Conservation (phyloP, 176 grass and related monocot species). For the Zoysia japonica region DNA sequence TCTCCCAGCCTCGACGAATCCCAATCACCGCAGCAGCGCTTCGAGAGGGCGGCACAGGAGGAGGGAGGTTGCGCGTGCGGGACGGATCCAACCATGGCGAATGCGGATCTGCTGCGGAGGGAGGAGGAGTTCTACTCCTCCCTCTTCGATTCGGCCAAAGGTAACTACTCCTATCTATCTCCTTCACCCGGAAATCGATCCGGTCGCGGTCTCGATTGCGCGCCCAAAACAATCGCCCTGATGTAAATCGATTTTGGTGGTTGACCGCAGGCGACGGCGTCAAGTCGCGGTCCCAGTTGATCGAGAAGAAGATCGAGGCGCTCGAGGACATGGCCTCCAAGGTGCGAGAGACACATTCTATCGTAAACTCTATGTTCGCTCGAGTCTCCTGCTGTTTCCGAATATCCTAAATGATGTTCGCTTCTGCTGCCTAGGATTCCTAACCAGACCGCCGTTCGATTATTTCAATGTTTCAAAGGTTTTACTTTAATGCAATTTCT, state of each 20-base stretch:
- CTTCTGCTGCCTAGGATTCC: not conserved
- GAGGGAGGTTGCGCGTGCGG: not conserved
- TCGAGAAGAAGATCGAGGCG: slow-evolving; percentile 85
- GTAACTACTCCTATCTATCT: slow-evolving; percentile 2
- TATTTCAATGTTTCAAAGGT: not conserved
- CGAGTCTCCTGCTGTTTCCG: not conserved
- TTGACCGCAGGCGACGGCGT: slow-evolving; percentile 44
- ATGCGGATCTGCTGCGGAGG: slow-evolving; percentile 64
- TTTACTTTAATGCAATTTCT: not conserved
- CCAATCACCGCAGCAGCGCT: not conserved
- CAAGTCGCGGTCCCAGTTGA: slow-evolving; percentile 62
- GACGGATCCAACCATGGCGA: slow-evolving; percentile 51
- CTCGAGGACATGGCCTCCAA: slow-evolving; percentile 70
- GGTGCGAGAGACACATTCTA: slow-evolving; percentile 28
- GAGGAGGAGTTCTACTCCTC: slow-evolving; percentile 77
- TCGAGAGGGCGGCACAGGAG: not conserved
- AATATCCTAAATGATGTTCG: not conserved
- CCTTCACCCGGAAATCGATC: not conserved
- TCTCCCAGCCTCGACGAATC: not conserved
- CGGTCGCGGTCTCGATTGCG: not conserved
- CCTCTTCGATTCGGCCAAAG: slow-evolving; percentile 69
- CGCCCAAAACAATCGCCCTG: too few species aligned
- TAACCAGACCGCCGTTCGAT: not conserved
- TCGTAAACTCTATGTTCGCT: not conserved
- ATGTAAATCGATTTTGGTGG: not conserved